phyloP scores from a whole-genome alignment of 2,329 filamentous ascomycete species.

The Aspergillus pseudoviridinutans region DNA sequence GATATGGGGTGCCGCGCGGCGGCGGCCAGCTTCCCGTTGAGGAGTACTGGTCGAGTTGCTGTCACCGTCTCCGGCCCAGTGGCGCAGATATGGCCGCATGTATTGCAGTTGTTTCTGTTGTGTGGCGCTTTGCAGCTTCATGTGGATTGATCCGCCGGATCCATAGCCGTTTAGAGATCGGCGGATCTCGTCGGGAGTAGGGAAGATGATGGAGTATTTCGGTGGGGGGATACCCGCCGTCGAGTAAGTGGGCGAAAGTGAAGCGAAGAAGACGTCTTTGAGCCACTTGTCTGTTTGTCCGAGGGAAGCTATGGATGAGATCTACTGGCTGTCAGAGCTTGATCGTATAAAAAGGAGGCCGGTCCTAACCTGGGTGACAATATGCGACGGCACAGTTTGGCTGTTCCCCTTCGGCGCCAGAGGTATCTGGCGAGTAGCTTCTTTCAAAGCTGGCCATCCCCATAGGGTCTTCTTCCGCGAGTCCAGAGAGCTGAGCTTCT shows the following conservation, averaged over 20 bases:
- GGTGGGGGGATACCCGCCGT: constrained; percentile 32
- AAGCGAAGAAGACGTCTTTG: constrained; percentile 57
- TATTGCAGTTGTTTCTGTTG: constrained; percentile 73
- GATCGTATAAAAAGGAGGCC: constrained; percentile 10
- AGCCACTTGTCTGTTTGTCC: constrained; percentile 70
- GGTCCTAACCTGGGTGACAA: constrained; percentile 32
- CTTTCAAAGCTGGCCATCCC: constrained; percentile 69
- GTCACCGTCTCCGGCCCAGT: constrained; percentile 66
- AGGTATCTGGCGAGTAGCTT: constrained; percentile 55
- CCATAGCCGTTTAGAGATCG: constrained; percentile 71
- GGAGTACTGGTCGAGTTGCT: neutral
- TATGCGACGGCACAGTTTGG: constrained; percentile 24
- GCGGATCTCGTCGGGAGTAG: constrained; percentile 73
- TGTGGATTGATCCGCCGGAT: constrained; percentile 77
- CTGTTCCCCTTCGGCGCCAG: constrained; percentile 26
- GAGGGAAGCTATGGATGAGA: constrained; percentile 80
- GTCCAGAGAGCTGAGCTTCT: constrained; percentile 46
- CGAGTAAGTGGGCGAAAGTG: constrained; percentile 26
- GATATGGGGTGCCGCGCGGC: constrained; percentile 76
- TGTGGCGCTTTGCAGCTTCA: constrained; percentile 65
- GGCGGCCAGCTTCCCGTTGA: constrained; percentile 53
- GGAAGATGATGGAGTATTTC: constrained; percentile 71
- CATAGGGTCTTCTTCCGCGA: constrained; percentile 55
- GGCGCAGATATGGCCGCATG: constrained; percentile 64
- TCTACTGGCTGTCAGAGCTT: constrained; percentile 48